Evolutionary conservation across 108 stramenopile species (phyloP), one percentile per base, ranked within the genome.

Genomic region (Pelagomonas calceolata): DNA sequence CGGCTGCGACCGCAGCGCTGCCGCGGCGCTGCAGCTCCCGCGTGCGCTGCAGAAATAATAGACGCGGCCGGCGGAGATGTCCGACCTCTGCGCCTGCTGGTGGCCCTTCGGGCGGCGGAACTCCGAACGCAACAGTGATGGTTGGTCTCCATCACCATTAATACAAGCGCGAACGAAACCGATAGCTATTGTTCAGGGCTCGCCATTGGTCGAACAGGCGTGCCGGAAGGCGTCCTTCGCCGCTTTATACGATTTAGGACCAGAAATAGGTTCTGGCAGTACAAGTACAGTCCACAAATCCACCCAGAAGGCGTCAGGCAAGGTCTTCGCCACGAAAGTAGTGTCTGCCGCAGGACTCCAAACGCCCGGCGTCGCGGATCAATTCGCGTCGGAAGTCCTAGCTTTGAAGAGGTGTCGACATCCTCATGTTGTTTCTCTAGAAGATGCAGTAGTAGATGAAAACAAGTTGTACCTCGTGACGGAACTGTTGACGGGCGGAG

Each of bases 401-500:
- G 89, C 85, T 0, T 77, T 92, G 7, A 79, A 84, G 34, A 70
- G 76, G 7, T 60, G 51, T 26, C 51, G 10, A 1, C 69, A 70
- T 33, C 30, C 36, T 12, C 89, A 94, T 69, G 97, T 98, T 72
- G 96, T 98, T 67, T 79, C 81, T 45, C 79, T 98, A 69, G 90
- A 87, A 69, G 97, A 98, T 80, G 95, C 93, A 1, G 95, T 87
- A 73, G 86, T 93, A 44, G 85, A 92, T 9, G 84, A 88, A 14
- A 84, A 85, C 65, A 87, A 91, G 73, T 94, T 98, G 68, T 94
- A 92, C 74, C 95, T 98, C 72, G 88, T 98, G 60, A 94, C 96
- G 95, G 97, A 98, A 76, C 71, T 94, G 30, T 95, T 96, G 94
- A 81, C 84, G n/a, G 97, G 97, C 12, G 97, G 97, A 29, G 97